These are phyloP conservation scores for Pyrenophora seminiperda DNA, from an alignment of 2,329 filamentous ascomycete genomes.

Conservation along the genomic window DNA sequence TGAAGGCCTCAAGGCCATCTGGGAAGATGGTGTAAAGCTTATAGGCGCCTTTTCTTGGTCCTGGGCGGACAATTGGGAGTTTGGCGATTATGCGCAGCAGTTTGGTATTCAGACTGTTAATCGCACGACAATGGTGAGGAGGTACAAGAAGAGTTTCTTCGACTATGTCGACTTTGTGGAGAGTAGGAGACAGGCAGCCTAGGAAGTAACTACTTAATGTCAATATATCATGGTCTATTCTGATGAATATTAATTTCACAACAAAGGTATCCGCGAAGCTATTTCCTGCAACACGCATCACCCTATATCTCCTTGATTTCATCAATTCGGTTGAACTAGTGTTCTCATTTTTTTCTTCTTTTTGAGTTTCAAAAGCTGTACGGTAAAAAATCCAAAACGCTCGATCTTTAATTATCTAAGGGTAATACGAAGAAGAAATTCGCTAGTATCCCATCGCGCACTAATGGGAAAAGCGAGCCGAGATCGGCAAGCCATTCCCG, in stretches of 20 bases:
- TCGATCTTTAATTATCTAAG: too few relatives aligned
- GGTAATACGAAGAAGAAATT: too few relatives aligned
- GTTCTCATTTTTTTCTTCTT: too few relatives aligned
- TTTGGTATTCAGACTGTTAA: slow-evolving; percentile 65
- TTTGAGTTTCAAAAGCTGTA: too few relatives aligned
- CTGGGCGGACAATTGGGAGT: slow-evolving; percentile 61
- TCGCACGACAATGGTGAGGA: slow-evolving; percentile 56
- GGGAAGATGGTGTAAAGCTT: slow-evolving; percentile 62
- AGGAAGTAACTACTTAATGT: neutral
- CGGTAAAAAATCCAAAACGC: too few relatives aligned
- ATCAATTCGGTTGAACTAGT: too few relatives aligned
- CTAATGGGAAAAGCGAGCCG: slow-evolving; percentile 7
- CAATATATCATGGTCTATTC: neutral
- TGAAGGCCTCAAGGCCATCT: slow-evolving; percentile 61
- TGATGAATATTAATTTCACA: neutral
- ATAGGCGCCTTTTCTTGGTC: slow-evolving; percentile 62
- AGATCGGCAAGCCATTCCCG: slow-evolving; percentile 20
- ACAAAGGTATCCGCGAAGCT: too few relatives aligned
- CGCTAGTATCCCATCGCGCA: slow-evolving; percentile 34
- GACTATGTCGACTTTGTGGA: slow-evolving; percentile 61
- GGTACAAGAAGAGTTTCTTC: slow-evolving; percentile 65
- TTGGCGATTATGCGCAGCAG: slow-evolving; percentile 56
- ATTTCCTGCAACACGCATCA: neutral
- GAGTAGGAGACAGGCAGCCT: slow-evolving; percentile 25
- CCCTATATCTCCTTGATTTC: too few relatives aligned